Conservation (phyloP, 768 basidiomycete genomes). For the Leccinum truebloodii region DNA sequence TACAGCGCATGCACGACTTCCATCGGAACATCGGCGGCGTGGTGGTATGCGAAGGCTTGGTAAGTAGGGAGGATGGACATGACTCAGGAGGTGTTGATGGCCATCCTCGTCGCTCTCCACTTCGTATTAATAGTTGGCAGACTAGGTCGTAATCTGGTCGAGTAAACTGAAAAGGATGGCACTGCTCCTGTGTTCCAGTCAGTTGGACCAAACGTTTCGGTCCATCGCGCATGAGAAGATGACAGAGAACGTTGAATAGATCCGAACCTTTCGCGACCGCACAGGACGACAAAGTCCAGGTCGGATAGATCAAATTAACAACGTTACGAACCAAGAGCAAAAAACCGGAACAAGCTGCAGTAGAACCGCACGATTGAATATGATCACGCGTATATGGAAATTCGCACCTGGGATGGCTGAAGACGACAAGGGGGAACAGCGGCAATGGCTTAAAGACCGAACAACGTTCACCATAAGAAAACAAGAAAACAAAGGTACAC, state of each 20-base stretch:
- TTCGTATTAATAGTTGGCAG: neutral
- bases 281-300: neutral
- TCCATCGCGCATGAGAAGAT: neutral
- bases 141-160: neutral
- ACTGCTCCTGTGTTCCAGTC: neutral
- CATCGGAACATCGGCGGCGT: conserved; percentile 18
- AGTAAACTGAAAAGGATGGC: neutral
- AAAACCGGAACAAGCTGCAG: neutral
- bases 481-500: neutral
- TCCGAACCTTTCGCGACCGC: neutral
- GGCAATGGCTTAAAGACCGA: neutral
- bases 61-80: conserved; percentile 17
- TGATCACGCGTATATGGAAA: neutral
- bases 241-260: neutral
- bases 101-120: neutral
- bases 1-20: conserved; percentile 34
- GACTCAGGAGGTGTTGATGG: conserved; percentile 6
- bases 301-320: neutral
- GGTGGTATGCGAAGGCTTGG: conserved; percentile 8
- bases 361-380: neutral
- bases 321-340: conserved; percentile 4
- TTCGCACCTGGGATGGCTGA: neutral
- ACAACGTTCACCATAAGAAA: neutral
- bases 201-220: neutral
- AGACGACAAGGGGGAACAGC: neutral